Evolutionary conservation across 1,139 yeast species (phyloP).

Genomic region (Candida sojae): DNA sequence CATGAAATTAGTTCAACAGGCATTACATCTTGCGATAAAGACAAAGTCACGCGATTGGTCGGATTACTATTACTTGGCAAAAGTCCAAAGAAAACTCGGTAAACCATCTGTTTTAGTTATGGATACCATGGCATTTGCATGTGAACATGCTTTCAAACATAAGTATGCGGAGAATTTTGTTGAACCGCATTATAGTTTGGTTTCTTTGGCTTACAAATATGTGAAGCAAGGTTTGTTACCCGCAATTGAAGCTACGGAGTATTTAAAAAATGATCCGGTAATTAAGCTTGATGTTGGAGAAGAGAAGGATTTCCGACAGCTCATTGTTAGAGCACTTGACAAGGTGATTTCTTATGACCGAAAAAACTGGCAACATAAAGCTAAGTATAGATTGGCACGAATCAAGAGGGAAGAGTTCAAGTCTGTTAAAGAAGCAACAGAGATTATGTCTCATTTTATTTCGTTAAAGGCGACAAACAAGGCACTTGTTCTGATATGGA

Average conservation of each 20-base stretch:
- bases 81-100: slow-evolving; percentile 54
- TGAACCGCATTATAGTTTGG: slow-evolving; percentile 73
- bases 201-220: slow-evolving; percentile 61
- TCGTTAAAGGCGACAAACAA: slow-evolving; percentile 70
- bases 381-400: slow-evolving; percentile 71
- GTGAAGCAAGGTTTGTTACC: slow-evolving; percentile 38
- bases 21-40: slow-evolving; percentile 46
- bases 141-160: slow-evolving; percentile 5
- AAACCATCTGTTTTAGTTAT: slow-evolving; percentile 32
- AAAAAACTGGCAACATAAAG: slow-evolving; percentile 91
- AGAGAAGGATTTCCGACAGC: slow-evolving; percentile 22
- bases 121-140: slow-evolving; percentile 33
- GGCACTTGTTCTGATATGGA: slow-evolving; percentile 85
- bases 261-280: slow-evolving; percentile 38
- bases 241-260: slow-evolving; percentile 35
- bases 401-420: slow-evolving; percentile 57
- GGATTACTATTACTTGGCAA: slow-evolving; percentile 58
- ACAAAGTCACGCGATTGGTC: slow-evolving; percentile 60
- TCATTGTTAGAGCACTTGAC: slow-evolving; percentile 28
- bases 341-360: slow-evolving; percentile 61
- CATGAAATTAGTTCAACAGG: slow-evolving; percentile 37
- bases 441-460: slow-evolving; percentile 64
- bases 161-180: slow-evolving; percentile 53
- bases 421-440: slow-evolving; percentile 56
- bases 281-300: slow-evolving; percentile 16